Percentiles rank a stretch among this genome's conserved stretches.
These are phyloP conservation scores for Candida xyloterini DNA, from an alignment of 805 yeast genomes.

Conservation along the genomic window DNA sequence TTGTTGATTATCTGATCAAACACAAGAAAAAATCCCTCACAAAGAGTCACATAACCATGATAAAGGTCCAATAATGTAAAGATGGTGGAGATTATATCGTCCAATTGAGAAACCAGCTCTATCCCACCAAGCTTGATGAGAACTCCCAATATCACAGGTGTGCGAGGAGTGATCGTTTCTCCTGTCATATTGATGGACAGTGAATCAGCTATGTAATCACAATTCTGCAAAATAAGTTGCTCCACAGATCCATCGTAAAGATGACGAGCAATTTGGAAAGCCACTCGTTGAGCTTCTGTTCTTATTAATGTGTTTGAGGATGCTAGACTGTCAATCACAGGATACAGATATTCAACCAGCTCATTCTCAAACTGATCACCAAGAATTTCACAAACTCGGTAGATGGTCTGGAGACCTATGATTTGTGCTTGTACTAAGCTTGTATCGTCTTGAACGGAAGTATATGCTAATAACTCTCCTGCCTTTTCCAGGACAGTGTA, in stretches of 20 bases:
- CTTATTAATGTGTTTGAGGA: slow-evolving; percentile 45
- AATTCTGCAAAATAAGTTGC: slow-evolving; percentile 57
- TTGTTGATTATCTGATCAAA: slow-evolving; percentile 60
- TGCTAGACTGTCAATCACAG: slow-evolving; percentile 71
- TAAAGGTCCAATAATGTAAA: slow-evolving; percentile 78
- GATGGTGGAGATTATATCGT: slow-evolving; percentile 65
- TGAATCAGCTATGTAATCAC: slow-evolving; percentile 78
- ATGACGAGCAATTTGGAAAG: slow-evolving; percentile 46
- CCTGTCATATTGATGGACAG: slow-evolving; percentile 68
- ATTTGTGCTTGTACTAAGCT: slow-evolving; percentile 16
- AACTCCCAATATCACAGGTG: slow-evolving; percentile 66
- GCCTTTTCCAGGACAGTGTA: slow-evolving; percentile 38
- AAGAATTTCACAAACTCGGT: slow-evolving; percentile 29
- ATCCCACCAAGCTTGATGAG: slow-evolving; percentile 70
- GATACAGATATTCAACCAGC: slow-evolving; percentile 67
- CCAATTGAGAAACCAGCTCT: slow-evolving; percentile 58
- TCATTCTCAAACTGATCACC: slow-evolving; percentile 47
- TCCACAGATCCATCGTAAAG: slow-evolving; percentile 57
- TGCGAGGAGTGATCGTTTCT: slow-evolving; percentile 69
- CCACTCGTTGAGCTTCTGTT: slow-evolving; percentile 51
- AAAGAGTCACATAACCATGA: slow-evolving; percentile 74
- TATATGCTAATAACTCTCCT: slow-evolving; percentile 39
- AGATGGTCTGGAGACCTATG: slow-evolving; percentile 46
- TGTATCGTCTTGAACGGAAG: slow-evolving; percentile 22
- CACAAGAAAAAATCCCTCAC: slow-evolving; percentile 70